A percentile compares a stretch with the other conserved stretches of the same genome.
phyloP scores from a whole-genome alignment of 2,329 filamentous ascomycete species.

The Paraconiothyrium sp. region DNA sequence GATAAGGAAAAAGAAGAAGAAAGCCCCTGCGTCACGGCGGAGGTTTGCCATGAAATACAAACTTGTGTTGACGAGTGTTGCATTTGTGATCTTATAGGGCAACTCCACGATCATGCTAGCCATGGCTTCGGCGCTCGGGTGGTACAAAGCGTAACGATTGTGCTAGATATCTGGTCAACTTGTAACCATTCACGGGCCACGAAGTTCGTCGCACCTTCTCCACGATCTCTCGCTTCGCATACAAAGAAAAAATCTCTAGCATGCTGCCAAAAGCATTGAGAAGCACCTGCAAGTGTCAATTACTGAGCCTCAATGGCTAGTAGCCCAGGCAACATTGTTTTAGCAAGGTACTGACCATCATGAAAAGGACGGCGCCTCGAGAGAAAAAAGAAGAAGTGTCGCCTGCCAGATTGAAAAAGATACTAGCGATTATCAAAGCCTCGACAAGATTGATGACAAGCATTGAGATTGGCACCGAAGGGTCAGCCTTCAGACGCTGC shows the following conservation, averaged over 20 bases:
- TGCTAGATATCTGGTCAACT: constrained; percentile 57
- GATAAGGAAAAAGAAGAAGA: constrained; percentile 87
- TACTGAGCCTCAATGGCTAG: constrained; percentile 58
- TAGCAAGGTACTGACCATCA: constrained; percentile 51
- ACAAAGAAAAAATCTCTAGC: constrained; percentile 85
- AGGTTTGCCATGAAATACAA: constrained; percentile 91
- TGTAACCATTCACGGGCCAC: neutral
- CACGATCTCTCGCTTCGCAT: constrained; percentile 88
- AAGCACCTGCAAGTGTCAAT: constrained; percentile 79
- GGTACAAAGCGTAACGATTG: constrained; percentile 83
- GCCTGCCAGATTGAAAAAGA: constrained; percentile 78
- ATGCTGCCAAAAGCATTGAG: constrained; percentile 85
- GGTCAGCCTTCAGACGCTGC: constrained; percentile 78
- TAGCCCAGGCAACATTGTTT: neutral
- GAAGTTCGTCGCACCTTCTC: constrained; percentile 71
- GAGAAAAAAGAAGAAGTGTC: constrained; percentile 80
- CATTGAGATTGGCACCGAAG: constrained; percentile 74
- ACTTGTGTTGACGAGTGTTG: constrained; percentile 78
- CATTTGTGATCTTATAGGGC: constrained; percentile 80
- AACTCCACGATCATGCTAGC: constrained; percentile 86
- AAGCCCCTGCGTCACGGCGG: constrained; percentile 75
- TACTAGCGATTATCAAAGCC: constrained; percentile 78
- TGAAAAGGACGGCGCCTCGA: constrained; percentile 81
- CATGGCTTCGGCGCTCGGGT: constrained; percentile 87
- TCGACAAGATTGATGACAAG: constrained; percentile 77